Base-by-base conservation (phyloP, 495 filamentous ascomycete species). In the Penicillium lagena region DNA sequence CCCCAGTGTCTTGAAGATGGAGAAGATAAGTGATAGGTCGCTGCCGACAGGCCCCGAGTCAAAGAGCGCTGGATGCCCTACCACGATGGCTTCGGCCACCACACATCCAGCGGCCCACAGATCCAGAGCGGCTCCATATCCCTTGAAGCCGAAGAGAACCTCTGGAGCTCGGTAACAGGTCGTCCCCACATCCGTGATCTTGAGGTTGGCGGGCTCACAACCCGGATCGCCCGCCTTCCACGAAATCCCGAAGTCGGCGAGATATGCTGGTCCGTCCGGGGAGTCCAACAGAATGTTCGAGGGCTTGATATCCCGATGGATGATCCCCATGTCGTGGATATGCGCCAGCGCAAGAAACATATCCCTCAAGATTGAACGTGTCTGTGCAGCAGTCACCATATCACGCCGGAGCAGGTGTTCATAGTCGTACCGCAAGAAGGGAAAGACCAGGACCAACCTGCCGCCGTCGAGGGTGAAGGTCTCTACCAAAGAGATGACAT, bases 301-400 rank as follows among this genome's bases (percentile, higher is more conserved):
- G 7, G 93, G 90, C 59, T 98, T 98, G 57, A 98, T 73, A 56
- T 98, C 93, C 28, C 93, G 82, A 62, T 98, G 93, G 51, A 97
- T 83, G 40, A 98, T 88, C 7, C 77, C 81, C 11, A 78, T 63
- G 9, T 60, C 47, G 64, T 98, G 94, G 22, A 94, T 59, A 55
- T 87, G 77, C 5, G 62, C 62, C 9, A 98, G 76, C 7, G 81
- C 94, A 12, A 63, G 61, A 64, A 96, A 89, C 46, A 95, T 52
- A 52, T 86, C 80, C 9, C 55, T 61, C 49, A 94, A 76, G 51
- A 75, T 67, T 9, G 61, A 63, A 34, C 58, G 70, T 12, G 68
- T 69, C 38, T 76, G 66, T 7, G 52, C 27, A 3, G 59, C 59
- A 12, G 78, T 64, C 7, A 85, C 52, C 35, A 64, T 50, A 14